Conservation (phyloP, 2,329 filamentous ascomycete genomes). For the Fusarium aywerte region DNA sequence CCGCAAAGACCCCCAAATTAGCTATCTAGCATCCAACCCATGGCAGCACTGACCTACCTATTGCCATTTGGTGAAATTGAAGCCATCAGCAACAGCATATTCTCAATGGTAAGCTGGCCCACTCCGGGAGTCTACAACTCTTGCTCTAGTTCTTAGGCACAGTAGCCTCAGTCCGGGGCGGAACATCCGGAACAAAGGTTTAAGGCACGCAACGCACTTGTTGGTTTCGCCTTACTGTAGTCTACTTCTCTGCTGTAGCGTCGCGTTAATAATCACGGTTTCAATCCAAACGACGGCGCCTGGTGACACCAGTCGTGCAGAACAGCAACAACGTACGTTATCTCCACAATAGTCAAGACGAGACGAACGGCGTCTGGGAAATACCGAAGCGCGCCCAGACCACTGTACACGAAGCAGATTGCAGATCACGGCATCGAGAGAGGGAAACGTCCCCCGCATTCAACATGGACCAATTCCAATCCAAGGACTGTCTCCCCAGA, state of each 20-base stretch:
- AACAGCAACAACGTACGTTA: background rate
- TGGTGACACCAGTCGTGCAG: background rate
- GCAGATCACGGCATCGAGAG: slow-evolving; percentile 12
- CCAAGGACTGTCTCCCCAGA: slow-evolving; percentile 16
- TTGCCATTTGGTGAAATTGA: slow-evolving; percentile 1
- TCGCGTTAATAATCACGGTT: background rate
- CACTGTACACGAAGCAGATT: background rate
- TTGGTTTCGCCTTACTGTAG: too few relatives aligned
- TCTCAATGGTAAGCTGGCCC: slow-evolving; percentile 26
- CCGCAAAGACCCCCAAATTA: background rate
- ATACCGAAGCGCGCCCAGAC: background rate
- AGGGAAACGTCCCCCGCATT: slow-evolving; percentile 27
- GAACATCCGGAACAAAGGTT: slow-evolving; percentile 40
- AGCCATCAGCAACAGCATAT: slow-evolving; percentile 2
- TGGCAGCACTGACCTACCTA: background rate
- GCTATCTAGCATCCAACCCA: background rate
- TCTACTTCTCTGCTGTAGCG: background rate
- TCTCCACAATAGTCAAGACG: slow-evolving; percentile 2
- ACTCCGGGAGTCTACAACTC: slow-evolving; percentile 1
- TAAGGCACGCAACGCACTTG: background rate
- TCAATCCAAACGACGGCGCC: background rate
- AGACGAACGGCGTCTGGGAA: slow-evolving; percentile 27
- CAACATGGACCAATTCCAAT: slow-evolving; percentile 25
- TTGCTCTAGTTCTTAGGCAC: slow-evolving; percentile 16
- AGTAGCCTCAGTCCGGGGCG: slow-evolving; percentile 33